Evolutionary conservation across 176 grass and related monocot species (phyloP).

Genomic region (Oryza meyeriana): DNA sequence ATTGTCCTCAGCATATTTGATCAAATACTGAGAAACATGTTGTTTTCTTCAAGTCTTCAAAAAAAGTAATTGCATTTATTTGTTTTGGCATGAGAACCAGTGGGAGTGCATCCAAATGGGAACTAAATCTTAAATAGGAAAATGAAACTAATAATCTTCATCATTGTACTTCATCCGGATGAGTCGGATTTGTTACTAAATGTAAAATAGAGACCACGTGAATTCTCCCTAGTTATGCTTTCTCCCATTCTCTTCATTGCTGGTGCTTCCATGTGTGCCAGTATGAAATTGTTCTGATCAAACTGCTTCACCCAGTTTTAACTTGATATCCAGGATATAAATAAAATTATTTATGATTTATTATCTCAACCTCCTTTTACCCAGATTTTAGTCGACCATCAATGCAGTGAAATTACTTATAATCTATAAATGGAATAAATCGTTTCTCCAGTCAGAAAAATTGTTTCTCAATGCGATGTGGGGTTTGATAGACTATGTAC

Average conservation of each 20-base stretch:
- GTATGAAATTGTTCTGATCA: not conserved
- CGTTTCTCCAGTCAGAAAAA: not conserved
- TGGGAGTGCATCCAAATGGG: not conserved
- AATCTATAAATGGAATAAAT: not conserved
- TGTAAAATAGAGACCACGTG: not conserved
- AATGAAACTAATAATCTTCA: not conserved
- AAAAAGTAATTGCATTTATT: not conserved
- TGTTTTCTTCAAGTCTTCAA: not conserved
- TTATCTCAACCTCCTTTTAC: not conserved
- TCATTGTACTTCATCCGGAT: not conserved
- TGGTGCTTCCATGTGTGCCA: not conserved
- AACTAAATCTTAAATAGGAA: slow-evolving; percentile 5
- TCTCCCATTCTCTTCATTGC: not conserved
- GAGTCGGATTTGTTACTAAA: slow-evolving; percentile 1
- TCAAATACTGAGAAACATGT: slow-evolving; percentile 22
- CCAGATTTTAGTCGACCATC: not conserved
- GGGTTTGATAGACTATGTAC: not conserved
- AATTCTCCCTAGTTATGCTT: not conserved
- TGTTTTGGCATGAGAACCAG: not conserved
- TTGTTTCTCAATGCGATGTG: not conserved
- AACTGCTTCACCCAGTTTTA: not conserved
- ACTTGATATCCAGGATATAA: slow-evolving; percentile 6
- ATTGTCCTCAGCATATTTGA: not conserved
- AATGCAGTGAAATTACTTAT: not conserved
- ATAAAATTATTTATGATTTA: not conserved